Base-by-base conservation (phyloP, 1,139 yeast genomes). In the Scheffersomyces cryptocercus region DNA sequence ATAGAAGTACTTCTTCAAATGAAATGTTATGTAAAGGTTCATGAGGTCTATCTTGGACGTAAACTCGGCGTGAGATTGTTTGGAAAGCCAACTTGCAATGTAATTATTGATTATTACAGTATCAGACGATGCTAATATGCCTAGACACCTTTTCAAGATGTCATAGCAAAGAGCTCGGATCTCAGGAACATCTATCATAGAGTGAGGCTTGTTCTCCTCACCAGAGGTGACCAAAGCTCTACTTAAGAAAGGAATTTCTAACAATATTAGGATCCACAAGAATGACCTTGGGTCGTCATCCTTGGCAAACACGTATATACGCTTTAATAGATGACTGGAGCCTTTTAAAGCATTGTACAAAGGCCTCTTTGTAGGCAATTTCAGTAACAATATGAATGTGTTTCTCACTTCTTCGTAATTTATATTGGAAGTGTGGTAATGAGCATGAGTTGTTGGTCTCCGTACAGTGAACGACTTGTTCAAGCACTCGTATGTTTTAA, bases 11-110 rank as follows among this genome's bases (percentile, higher is more conserved):
- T 65, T 69, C 40, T 70, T 75, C 46, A 85, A 63, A 44, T 82
- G 87, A 53, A 82, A 84, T 0, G 88, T 82, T 32, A 85, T 75
- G 64, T 78, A 86, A 38, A 83, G 66, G 58, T 85, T 88, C 43
- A 81, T 52, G 29, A 82, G 61, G 39, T 84, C 85, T 1, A 84
- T 68, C 52, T 80, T 81, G 3, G 58, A 47, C 4, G 61, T 56
- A 49, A 84, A 81, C n/a, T 65, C 69, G 0, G 56, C 57, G 0
- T 49, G 40, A 1, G 79, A 58, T 30, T 72, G 61, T 41, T 75
- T 66, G 5, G 83, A 72, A 53, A 85, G 68, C 86, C 89, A 85
- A 47, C 78, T 74, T 2, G 81, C 70, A 30, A 85, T 57, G 50
- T 76, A 75, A 35, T 75, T 77, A 15, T 52, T 58, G 2, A 76